Percentiles rank a stretch among this genome's conserved stretches.
Conservation (phyloP, 2,329 filamentous ascomycete species). For the Thelonectria discophora region DNA sequence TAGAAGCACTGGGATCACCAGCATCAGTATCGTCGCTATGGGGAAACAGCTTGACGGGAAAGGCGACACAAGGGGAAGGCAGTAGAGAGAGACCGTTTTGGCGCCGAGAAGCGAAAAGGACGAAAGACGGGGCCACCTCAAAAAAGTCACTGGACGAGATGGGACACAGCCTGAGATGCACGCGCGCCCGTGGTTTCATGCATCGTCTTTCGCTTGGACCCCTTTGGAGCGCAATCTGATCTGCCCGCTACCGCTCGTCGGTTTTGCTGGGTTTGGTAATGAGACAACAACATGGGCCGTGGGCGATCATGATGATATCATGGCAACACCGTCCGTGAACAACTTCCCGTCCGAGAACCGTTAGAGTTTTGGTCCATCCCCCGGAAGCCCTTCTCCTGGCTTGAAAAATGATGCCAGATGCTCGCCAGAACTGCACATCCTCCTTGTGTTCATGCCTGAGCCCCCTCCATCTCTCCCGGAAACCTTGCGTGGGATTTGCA, state of each 20-base stretch:
- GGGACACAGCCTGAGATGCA: constrained; percentile 6
- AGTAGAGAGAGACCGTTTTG: background rate
- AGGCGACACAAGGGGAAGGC: background rate
- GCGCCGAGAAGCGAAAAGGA: background rate
- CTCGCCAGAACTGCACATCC: constrained; percentile 6
- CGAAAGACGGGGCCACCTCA: background rate
- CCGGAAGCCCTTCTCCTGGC: background rate
- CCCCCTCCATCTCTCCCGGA: constrained; percentile 12
- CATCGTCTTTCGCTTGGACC: background rate
- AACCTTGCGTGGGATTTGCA: constrained; percentile 11
- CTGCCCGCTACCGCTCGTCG: background rate
- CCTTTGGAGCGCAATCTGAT: background rate
- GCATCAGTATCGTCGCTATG: background rate
- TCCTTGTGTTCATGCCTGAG: constrained; percentile 8
- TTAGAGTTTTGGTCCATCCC: background rate
- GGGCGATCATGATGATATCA: background rate
- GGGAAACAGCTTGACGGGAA: constrained; percentile 3
- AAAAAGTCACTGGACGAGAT: background rate
- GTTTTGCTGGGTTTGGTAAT: background rate
- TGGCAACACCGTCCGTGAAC: background rate
- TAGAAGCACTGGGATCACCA: constrained; percentile 12
- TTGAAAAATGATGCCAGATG: constrained; percentile 7
- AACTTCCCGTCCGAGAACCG: background rate
- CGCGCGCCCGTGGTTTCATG: constrained; percentile 1
- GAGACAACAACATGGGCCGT: background rate